Percentiles rank a stretch among this genome's conserved stretches.
phyloP scores from a whole-genome alignment of 345 rosid species.

The Eucalyptus cladocalyx region DNA sequence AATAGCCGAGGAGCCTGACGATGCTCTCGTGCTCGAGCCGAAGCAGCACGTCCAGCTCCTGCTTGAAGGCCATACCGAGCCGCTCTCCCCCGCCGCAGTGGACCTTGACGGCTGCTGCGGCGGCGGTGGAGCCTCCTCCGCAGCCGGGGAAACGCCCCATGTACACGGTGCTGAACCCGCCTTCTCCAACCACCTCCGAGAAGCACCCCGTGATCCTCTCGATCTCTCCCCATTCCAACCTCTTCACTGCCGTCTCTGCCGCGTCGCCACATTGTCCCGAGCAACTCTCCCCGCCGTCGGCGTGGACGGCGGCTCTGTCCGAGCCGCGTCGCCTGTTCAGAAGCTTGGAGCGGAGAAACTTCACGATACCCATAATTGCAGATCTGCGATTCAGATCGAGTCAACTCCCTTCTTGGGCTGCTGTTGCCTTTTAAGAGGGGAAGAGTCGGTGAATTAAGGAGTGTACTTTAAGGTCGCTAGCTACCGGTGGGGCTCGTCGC shows the following conservation, averaged over 20 bases:
- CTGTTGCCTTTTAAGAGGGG: neutral
- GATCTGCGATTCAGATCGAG: neutral
- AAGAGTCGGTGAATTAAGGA: neutral
- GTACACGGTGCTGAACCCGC: slow-evolving; percentile 10
- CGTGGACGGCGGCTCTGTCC: neutral
- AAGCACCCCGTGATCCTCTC: neutral
- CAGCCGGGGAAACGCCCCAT: neutral
- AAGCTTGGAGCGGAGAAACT: neutral
- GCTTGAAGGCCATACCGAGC: slow-evolving; percentile 45
- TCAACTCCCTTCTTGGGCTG: neutral
- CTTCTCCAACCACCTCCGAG: neutral
- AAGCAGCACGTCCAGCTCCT: slow-evolving; percentile 63
- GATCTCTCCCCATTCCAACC: neutral
- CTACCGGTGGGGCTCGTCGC: neutral
- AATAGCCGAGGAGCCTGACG: slow-evolving; percentile 66
- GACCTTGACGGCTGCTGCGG: neutral
- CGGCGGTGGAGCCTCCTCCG: neutral
- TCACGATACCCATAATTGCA: neutral
- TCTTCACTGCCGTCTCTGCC: neutral
- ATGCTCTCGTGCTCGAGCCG: slow-evolving; percentile 55
- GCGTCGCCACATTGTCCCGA: neutral
- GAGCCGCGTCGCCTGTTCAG: neutral
- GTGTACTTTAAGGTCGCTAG: neutral
- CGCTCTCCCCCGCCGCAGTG: slow-evolving; percentile 25
- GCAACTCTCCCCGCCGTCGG: neutral